These are phyloP conservation scores for Cotoneaster glaucophyllus DNA, from an alignment of 306 rosid genomes.

Conservation along the genomic window DNA sequence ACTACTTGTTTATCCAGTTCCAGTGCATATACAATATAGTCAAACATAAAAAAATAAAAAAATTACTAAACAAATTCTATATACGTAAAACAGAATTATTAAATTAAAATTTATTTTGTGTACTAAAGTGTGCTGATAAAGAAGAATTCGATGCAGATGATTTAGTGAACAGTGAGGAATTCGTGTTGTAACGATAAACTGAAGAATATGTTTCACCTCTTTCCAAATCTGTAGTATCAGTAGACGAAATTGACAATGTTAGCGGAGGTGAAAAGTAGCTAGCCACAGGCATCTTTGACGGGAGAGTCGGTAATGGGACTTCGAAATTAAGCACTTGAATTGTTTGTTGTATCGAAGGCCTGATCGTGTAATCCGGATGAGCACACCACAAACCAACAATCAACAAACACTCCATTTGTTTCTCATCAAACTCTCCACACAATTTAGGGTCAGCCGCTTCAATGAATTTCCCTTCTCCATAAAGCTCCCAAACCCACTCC, in stretches of 20 bases:
- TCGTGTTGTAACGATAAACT: background rate
- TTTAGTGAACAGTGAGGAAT: background rate
- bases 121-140: background rate
- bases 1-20: no score
- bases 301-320: constrained; percentile 9
- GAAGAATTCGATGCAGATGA: background rate
- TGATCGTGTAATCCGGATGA: background rate
- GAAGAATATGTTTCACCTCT: background rate
- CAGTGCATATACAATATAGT: no score
- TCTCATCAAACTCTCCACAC: background rate
- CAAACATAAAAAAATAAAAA: background rate
- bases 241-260: background rate
- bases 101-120: background rate
- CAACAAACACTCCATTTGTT: background rate
- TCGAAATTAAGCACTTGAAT: background rate
- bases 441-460: background rate
- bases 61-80: background rate
- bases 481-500: background rate
- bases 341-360: background rate
- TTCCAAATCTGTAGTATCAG: background rate
- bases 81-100: background rate
- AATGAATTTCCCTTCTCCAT: background rate
- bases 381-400: background rate
- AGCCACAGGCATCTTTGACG: background rate
- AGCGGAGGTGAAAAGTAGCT: background rate